A percentile compares a stretch with the other conserved stretches of the same genome.
Evolutionary conservation across 2,329 filamentous ascomycete species (phyloP).

Genomic region (Exophiala sideris): DNA sequence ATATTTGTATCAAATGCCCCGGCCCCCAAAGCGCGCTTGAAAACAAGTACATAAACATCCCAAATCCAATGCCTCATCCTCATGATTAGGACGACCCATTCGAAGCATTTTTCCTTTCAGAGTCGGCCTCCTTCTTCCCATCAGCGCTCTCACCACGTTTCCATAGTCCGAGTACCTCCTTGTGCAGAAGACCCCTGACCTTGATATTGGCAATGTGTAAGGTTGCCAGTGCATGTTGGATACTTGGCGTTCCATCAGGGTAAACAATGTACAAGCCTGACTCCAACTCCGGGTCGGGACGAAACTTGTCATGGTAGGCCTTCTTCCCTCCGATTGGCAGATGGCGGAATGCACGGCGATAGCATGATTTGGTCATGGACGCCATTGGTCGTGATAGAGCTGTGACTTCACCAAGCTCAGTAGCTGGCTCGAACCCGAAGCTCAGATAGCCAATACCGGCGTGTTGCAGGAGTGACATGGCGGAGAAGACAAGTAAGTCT

Average conservation of each 20-base stretch:
- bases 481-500: constrained; percentile 37
- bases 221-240: constrained; percentile 34
- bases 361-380: constrained; percentile 32
- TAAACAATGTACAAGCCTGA: constrained; percentile 38
- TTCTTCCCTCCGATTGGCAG: constrained; percentile 40
- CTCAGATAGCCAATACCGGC: constrained; percentile 36
- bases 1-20: no score
- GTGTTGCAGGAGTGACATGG: constrained; percentile 38
- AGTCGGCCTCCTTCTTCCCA: background rate
- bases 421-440: constrained; percentile 39
- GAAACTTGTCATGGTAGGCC: constrained; percentile 40
- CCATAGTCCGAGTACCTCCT: constrained; percentile 3
- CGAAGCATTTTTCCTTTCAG: no score
- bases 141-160: background rate
- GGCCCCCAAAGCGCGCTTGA: no score
- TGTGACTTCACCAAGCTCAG: constrained; percentile 33
- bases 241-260: constrained; percentile 33
- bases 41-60: no score
- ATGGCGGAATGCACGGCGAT: constrained; percentile 34
- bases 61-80: no score
- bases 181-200: constrained; percentile 27
- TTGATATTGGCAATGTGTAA: constrained; percentile 41
- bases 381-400: constrained; percentile 33
- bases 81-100: no score
- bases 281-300: constrained; percentile 34